phyloP scores from a whole-genome alignment of 1,284 basidiomycete genomes.

The Trichosporon ovoides region DNA sequence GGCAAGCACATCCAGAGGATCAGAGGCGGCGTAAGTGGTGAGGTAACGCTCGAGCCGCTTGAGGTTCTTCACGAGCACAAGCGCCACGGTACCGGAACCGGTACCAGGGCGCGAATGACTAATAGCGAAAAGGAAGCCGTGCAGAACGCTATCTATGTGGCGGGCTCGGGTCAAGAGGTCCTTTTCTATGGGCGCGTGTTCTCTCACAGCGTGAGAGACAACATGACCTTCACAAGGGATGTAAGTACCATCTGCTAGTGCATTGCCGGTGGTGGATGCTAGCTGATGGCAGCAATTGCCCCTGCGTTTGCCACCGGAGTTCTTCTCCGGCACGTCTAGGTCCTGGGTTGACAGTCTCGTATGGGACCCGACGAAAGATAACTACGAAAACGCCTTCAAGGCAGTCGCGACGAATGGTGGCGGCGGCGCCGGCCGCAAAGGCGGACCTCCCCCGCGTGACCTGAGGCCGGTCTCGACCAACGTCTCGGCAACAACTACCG shows the following conservation, averaged over 20 bases:
- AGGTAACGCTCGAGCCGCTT: conserved; percentile 11
- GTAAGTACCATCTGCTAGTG: conserved; percentile 11
- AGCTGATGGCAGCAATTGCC: conserved; percentile 3
- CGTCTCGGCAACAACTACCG: background rate
- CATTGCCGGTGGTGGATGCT: no score
- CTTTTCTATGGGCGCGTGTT: conserved; percentile 36
- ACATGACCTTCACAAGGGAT: conserved; percentile 23
- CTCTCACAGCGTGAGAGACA: conserved; percentile 20
- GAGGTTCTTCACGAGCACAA: background rate
- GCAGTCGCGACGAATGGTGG: background rate
- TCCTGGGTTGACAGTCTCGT: background rate
- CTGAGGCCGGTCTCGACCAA: background rate
- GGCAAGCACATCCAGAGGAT: background rate
- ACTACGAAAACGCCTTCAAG: background rate
- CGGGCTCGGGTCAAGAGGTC: conserved; percentile 20
- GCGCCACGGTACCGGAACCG: background rate
- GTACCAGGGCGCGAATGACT: conserved; percentile 12
- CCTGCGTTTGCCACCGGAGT: background rate
- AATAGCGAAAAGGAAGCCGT: conserved; percentile 18
- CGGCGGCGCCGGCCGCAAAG: background rate
- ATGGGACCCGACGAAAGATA: background rate
- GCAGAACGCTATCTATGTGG: conserved; percentile 15
- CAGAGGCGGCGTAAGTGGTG: conserved; percentile 1
- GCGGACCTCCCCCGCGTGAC: no score
- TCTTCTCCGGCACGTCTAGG: background rate